Evolutionary conservation across 140 eudicot genomes (phyloP).

Genomic region (Ambrosia hybrid): DNA sequence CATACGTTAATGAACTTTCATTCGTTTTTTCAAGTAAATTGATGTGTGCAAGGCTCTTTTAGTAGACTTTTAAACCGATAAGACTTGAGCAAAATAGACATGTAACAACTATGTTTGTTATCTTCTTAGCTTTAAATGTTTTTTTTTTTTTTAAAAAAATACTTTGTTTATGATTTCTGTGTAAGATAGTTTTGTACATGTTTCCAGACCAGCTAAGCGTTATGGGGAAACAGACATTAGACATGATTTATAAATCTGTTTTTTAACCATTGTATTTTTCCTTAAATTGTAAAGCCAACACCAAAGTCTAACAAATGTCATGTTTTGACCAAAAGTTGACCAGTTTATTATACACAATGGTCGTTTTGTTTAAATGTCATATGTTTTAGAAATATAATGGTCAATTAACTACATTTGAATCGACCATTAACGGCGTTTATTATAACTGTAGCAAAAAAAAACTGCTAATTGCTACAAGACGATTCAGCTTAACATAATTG

Average conservation of each 20-base stretch:
- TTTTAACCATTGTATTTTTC: too few species aligned
- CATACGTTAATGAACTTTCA: neutral
- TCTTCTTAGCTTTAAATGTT: too few species aligned
- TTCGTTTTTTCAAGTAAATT: neutral
- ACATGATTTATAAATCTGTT: too few species aligned
- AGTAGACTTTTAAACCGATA: neutral
- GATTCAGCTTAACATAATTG: neutral
- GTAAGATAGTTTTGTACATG: too few species aligned
- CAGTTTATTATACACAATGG: too few species aligned
- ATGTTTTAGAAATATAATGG: neutral
- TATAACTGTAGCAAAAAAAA: neutral
- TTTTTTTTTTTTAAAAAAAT: too few species aligned
- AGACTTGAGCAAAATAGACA: neutral
- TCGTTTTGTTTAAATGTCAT: too few species aligned
- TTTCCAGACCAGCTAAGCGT: too few species aligned
- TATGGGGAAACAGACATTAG: too few species aligned
- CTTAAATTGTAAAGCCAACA: neutral
- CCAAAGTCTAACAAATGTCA: neutral
- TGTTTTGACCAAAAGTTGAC: neutral
- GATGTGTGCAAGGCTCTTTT: neutral
- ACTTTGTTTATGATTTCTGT: too few species aligned
- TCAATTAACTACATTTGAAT: neutral
- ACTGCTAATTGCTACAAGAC: neutral
- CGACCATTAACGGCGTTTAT: neutral
- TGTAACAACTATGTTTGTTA: neutral